Evolutionary conservation across 2,329 filamentous ascomycete species (phyloP), one percentile per base, ranked within the genome.

Genomic region (Bretziella fagacearum): DNA sequence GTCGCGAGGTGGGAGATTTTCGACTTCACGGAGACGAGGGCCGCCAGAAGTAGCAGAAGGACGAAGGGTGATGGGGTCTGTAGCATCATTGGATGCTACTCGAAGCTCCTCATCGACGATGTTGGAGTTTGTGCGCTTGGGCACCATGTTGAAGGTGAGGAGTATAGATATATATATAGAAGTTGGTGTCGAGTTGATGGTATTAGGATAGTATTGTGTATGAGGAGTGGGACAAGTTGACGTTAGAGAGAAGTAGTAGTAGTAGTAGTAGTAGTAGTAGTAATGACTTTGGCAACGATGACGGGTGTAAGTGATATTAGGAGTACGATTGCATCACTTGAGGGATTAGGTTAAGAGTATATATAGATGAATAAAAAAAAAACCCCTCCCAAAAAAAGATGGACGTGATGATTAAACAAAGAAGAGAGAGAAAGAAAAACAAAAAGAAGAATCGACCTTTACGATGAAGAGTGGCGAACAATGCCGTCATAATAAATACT

Each of bases 1-100:
- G 2, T 64, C 62, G 3, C 74, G 71, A 17, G 66, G 55, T n/a
- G 75, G 71, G 29, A 77, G 71, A 18, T 17, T 22, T 56, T 77
- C 74, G 52, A 82, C 73, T 63, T 72, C 70, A 54, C 68, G 57
- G 20, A 8, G 11, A 56, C 66, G 73, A 27, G 62, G 56, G 48
- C 67, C 65, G 42, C 52, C 59, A 30, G 35, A 13, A 58, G 58
- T 51, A 65, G 60, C 49, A 52, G 35, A 27, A 6, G 50, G 47
- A 4, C 36, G 39, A 52, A 50, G 44, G 45, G 47, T 55, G 44
- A 53, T 54, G 45, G 54, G 43, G 30, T 55, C 40, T 33, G 62
- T 45, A 57, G 59, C 33, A 59, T 51, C 45, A 15, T 29, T 18
- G 6, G 30, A 39, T 4, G 46, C 52, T 26, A 17, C 29, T 5